Conservation (phyloP, 2,329 filamentous ascomycete species). For the Cytospora paraplurivora region DNA sequence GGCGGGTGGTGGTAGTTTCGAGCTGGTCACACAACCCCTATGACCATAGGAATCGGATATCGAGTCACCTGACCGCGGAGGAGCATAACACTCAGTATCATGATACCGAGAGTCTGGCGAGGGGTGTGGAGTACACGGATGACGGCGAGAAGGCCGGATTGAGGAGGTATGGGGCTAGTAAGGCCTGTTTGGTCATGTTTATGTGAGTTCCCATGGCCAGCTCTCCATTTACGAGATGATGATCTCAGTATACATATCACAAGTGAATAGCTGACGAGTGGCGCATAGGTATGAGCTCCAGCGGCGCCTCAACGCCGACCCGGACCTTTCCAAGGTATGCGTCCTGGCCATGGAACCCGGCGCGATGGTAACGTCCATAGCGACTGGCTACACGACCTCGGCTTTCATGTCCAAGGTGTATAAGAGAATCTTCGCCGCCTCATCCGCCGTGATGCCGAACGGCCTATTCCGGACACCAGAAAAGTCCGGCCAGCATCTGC, state of each 20-base stretch:
- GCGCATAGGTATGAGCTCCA: conserved; percentile 35
- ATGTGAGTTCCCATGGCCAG: conserved; percentile 30
- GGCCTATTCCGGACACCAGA: conserved; percentile 8
- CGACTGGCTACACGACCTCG: conserved; percentile 24
- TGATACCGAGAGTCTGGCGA: conserved; percentile 33
- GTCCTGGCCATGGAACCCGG: conserved; percentile 41
- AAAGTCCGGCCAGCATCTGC: conserved; percentile 17
- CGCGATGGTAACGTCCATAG: conserved; percentile 36
- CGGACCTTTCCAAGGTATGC: conserved; percentile 35
- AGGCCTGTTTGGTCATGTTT: conserved; percentile 40
- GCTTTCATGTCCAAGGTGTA: neutral
- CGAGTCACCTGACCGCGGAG: conserved; percentile 1
- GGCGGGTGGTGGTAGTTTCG: conserved; percentile 31
- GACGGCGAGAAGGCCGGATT: conserved; percentile 23
- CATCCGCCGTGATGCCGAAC: conserved; percentile 16
- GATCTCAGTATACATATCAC: neutral
- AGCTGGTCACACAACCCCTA: conserved; percentile 25
- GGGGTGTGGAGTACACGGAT: conserved; percentile 33
- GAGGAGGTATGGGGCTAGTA: conserved; percentile 38
- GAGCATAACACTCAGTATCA: conserved; percentile 31
- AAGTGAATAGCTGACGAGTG: neutral
- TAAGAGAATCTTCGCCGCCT: conserved; percentile 13
- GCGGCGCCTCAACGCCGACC: conserved; percentile 35
- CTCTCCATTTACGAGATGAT: neutral
- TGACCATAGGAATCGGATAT: conserved; percentile 3